These are phyloP conservation scores for Lepidopterella palustris DNA, from an alignment of 495 filamentous ascomycete species.

Conservation along the genomic window DNA sequence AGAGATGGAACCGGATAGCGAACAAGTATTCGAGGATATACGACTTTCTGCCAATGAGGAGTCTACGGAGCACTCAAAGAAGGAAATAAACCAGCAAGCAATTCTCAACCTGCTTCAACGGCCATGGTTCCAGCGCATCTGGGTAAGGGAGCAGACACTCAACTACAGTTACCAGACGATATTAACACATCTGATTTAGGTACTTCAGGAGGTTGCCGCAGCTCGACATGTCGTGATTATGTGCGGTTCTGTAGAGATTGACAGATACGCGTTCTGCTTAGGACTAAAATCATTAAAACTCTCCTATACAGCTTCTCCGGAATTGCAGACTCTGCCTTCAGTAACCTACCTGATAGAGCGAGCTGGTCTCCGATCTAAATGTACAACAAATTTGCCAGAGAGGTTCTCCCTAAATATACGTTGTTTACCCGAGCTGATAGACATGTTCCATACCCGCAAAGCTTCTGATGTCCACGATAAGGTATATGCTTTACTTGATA, in stretches of 20 bases:
- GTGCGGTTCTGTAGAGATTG: slow-evolving; percentile 28
- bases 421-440: slow-evolving; percentile 30
- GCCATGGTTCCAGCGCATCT: slow-evolving; percentile 33
- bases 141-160: slow-evolving; percentile 23
- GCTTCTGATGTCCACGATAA: slow-evolving; percentile 34
- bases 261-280: slow-evolving; percentile 17
- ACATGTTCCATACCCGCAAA: slow-evolving; percentile 34
- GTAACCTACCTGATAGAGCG: slow-evolving; percentile 29
- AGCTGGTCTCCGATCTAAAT: slow-evolving; percentile 23
- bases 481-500: slow-evolving; percentile 37
- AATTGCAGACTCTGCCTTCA: slow-evolving; percentile 7
- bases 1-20: background rate
- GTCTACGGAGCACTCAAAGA: no score
- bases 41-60: no score
- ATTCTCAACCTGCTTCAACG: slow-evolving; percentile 24
- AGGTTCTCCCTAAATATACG: slow-evolving; percentile 13
- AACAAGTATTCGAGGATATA: background rate
- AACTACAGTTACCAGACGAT: background rate
- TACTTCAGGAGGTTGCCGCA: slow-evolving; percentile 35
- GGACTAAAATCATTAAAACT: slow-evolving; percentile 8
- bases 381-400: slow-evolving; percentile 11
- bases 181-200: slow-evolving; percentile 5
- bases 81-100: slow-evolving; percentile 5
- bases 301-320: slow-evolving; percentile 6
- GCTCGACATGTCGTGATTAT: slow-evolving; percentile 27